These are phyloP conservation scores for Pigoraptor vietnamica DNA, from an alignment of 78 protist species.

Conservation along the genomic window DNA sequence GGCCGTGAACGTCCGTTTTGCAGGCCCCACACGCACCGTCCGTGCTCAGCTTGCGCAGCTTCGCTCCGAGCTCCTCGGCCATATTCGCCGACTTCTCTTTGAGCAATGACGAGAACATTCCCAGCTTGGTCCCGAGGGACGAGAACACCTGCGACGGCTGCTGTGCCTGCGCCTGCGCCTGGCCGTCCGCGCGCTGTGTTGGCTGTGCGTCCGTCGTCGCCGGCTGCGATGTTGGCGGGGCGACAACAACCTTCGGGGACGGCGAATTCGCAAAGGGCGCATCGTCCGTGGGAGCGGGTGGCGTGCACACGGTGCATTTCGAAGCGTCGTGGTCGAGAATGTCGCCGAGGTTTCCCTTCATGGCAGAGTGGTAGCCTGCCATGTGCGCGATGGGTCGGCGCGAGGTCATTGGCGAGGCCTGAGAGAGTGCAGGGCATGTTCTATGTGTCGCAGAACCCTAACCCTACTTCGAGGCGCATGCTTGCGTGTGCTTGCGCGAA, in stretches of 20 bases:
- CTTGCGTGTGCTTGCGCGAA: too few species aligned
- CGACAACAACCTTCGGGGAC: too few species aligned
- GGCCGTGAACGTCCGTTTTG: too few species aligned
- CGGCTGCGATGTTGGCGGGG: too few species aligned
- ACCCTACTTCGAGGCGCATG: too few species aligned
- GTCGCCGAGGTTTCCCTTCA: not conserved
- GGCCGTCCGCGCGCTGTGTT: too few species aligned
- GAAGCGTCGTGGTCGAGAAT: not conserved
- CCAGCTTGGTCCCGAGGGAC: not conserved
- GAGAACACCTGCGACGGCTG: not conserved
- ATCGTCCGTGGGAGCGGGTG: not conserved
- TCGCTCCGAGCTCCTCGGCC: not conserved
- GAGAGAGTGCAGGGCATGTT: too few species aligned
- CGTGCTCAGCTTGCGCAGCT: not conserved
- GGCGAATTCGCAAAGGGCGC: not conserved
- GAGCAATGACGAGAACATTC: not conserved
- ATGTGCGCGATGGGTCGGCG: too few species aligned
- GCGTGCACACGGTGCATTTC: not conserved
- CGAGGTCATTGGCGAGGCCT: too few species aligned
- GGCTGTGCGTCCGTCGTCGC: too few species aligned
- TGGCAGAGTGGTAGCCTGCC: not conserved
- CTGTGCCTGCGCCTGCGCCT: too few species aligned
- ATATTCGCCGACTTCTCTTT: not conserved
- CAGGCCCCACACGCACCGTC: not conserved
- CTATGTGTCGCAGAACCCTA: too few species aligned